Base-by-base conservation (phyloP, 345 rosid genomes). In the Theobroma cacao region DNA sequence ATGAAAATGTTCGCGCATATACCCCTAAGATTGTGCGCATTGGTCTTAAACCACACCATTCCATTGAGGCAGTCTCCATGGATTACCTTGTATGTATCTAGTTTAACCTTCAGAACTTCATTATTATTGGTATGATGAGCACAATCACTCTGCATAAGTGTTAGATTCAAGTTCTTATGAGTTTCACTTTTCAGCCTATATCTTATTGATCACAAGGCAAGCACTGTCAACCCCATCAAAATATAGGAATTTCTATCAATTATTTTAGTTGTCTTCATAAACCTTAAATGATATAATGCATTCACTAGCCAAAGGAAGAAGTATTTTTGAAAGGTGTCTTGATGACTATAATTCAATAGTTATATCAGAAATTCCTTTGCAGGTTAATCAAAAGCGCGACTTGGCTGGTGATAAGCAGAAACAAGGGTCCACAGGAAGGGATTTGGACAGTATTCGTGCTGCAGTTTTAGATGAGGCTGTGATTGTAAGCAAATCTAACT, bases 31-130 rank as follows among this genome's bases (percentile, higher is more conserved):
- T 96, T 83, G 99, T 96, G 41, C 92, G 95, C 66, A 92, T 94
- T 80, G 99, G 99, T 88, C 94, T 96, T 72, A 96, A 96, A 84
- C 87, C 97, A 62, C 97, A 96, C 82, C 97, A 92, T 79, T 94
- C 99, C 15, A 86, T 96, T 74, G 86, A 82, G 84, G 84, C 97
- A 38, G 95, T 92, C 80, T 85, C 92, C 79, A 75, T 94, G 83
- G 99, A 96, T 88, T 86, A 91, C 89, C 97, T 92, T 81, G 98
- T 96, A 94, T 68, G 97, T 82, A 48, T 72, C 82, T 72, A 43
- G 71, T 64, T 14, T 72, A 75, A 58, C 55, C 59, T 74, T 64
- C 4, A 52, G 52, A 50, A 2, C 26, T 67, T 62, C 38, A 79
- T 14, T 55, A 59, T 50, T 52, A 47, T 72, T 76, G 30, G 62